Evolutionary conservation across 78 protist species (phyloP), one percentile per base, ranked within the genome.

Genomic region (Cavenderia fasciculata): DNA sequence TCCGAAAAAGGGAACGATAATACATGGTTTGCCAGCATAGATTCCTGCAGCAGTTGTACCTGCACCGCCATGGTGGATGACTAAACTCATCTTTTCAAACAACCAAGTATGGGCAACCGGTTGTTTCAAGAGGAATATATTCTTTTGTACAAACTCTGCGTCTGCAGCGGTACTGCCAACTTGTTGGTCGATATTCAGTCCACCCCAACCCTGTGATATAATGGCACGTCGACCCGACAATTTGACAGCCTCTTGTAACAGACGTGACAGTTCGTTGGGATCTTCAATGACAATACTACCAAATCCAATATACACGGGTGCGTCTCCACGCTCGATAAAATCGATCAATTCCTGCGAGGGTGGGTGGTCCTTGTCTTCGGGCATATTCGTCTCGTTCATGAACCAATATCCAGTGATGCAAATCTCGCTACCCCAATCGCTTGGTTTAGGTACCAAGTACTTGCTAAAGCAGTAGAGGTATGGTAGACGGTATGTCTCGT

Each of bases 51-150:
- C 93, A 10, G 92, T 86, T 27, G 96, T 94, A 66, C 96, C 96
- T 31, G 96, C 96, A 34, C 96, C 96, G 46, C 96, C 96, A 70
- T 94, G 96, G 69, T 92, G 94, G 25, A 94, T 36, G 5, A 94
- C 96, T 33, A 87, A 61, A 14, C 92, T 59, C 12, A 78, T 25
- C 12, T 36, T 82, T 51, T 92, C 93, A 43, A 93, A 86, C 46
- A 93, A 68, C 95, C 95, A 93, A 23, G 72, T 44, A 47, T 93
- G 95, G 23, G 93, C 62, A 25, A 85, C 57, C 27, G 88, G 88
- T 52, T 74, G 43, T 11, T 85, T 44, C 8, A 69, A 29, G 6
- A 85, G 7, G 23, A 43, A 79, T 3, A 79, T 79, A 40, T 40
- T 63, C 12, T 2, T 38, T 23, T 34, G 25, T 21, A 8, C 54